Evolutionary conservation across 108 stramenopile species (phyloP), one percentile per base, ranked within the genome.

Genomic region (Discostella pseudostelligera): DNA sequence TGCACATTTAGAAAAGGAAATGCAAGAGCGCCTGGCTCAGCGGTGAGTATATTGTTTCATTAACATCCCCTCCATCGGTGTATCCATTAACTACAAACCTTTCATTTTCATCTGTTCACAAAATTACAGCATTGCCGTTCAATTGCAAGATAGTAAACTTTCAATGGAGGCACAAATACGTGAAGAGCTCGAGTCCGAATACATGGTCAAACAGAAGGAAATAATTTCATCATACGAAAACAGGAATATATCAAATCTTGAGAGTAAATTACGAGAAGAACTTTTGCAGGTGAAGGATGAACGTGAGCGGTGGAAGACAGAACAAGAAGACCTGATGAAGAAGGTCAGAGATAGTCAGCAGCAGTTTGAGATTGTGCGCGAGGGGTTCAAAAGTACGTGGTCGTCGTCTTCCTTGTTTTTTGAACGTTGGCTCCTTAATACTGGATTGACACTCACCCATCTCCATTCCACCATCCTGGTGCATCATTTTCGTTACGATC

Each of bases 21-120:
- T 72, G 72, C 72, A 72, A 35, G 64, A 72, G 11, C 63, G 72
- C 12, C 24, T 72, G 19, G 29, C 63, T n/a, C 48, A 65, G 28
- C 64, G 72, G 43, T 49, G 54, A 55, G 54, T 35, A 26, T 13
- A 24, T 14, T 47, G 2, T 13, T 19, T 50, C 12, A 50, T 25
- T 17, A 1, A 17, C 1, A 48, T 22, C 5, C 32, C 4, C 32
- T 32, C 5, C 32, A 32, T 8, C 3, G 16, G 16, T 17, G 3
- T 45, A 3, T 32, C 32, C 47, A 19, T 22, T 7, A 22, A 22
- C 22, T 11, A 22, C 4, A 12, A 0, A 22, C 13, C 19, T 25
- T 25, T 21, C 21, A 22, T 25, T 7, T 50, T 24, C 47, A 20
- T 20, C 19, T 48, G 8, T 48, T 20, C 47, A 22, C 44, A 22